Conservation (phyloP, 495 filamentous ascomycete genomes). For the Podospora conica region DNA sequence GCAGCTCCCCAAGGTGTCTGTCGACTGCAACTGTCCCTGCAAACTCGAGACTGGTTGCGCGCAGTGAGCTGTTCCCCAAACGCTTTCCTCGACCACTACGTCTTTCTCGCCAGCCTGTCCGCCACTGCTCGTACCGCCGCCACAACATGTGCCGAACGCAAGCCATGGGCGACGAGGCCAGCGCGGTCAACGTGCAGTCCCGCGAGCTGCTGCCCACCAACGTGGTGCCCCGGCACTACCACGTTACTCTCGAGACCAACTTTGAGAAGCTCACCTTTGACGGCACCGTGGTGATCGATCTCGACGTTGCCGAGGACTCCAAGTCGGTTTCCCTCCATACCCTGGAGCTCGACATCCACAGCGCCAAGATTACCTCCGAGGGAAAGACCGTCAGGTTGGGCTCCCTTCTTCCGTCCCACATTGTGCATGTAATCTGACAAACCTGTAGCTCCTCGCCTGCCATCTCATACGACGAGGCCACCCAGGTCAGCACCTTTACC, state of each 20-base stretch:
- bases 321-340: conserved; percentile 84
- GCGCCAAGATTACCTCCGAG: conserved; percentile 56
- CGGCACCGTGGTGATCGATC: conserved; percentile 61
- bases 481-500: conserved; percentile 57
- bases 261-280: conserved; percentile 64
- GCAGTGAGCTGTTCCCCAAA: background rate
- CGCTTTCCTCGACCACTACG: conserved; percentile 14
- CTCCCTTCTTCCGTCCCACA: background rate
- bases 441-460: conserved; percentile 44
- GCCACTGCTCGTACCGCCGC: conserved; percentile 48
- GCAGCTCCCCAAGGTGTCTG: conserved; percentile 13
- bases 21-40: conserved; percentile 12
- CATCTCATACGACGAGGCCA: conserved; percentile 54
- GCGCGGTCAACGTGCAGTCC: conserved; percentile 42
- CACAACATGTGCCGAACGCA: conserved; percentile 52
- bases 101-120: conserved; percentile 27
- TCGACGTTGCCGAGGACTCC: conserved; percentile 81
- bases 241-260: conserved; percentile 68
- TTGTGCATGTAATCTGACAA: conserved; percentile 6
- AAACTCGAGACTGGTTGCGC: background rate
- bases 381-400: conserved; percentile 41
- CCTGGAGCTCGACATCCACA: conserved; percentile 77
- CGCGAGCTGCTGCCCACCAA: conserved; percentile 59
- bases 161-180: conserved; percentile 36
- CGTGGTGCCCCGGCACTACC: conserved; percentile 61